Percentiles rank a stretch among this genome's conserved stretches.
These are phyloP conservation scores for Rheum nobile DNA, from an alignment of 148 eudicot species.

Conservation along the genomic window DNA sequence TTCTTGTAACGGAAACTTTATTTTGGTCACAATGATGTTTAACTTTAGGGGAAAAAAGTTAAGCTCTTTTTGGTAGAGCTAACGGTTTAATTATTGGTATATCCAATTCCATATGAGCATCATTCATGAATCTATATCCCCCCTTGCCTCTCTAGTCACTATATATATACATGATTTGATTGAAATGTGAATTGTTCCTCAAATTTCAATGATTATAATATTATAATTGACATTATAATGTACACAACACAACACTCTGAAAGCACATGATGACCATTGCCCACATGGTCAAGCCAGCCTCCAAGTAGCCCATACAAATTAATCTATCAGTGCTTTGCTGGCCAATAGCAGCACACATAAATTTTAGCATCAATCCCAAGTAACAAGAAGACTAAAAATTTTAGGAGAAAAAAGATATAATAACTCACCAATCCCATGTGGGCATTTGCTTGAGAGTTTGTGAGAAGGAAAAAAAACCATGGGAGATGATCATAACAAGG, in stretches of 20 bases:
- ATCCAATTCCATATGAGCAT: neutral
- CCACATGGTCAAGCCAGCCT: slow-evolving; percentile 10
- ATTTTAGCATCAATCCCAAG: slow-evolving; percentile 2
- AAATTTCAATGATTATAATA: neutral
- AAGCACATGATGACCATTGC: slow-evolving; percentile 18
- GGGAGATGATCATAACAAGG: slow-evolving; percentile 14
- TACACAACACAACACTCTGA: slow-evolving; percentile 13
- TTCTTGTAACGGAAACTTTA: neutral
- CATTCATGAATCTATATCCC: neutral
- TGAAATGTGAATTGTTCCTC: neutral
- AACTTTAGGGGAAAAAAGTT: neutral
- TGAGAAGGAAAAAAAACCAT: neutral
- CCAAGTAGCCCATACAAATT: slow-evolving; percentile 27
- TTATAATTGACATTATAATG: neutral
- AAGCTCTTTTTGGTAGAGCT: neutral
- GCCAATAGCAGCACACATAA: neutral
- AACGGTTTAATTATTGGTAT: neutral
- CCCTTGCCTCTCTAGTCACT: neutral
- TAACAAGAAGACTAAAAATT: neutral
- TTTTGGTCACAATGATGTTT: neutral
- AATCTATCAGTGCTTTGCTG: slow-evolving; percentile 16
- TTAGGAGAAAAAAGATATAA: neutral
- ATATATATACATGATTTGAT: neutral
- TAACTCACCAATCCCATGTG: slow-evolving; percentile 1
- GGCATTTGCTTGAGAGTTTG: neutral